A percentile compares a stretch with the other conserved stretches of the same genome.
These are phyloP conservation scores for Pythium aristosporum DNA, from an alignment of 352 stramenopile genomes.

Conservation along the genomic window DNA sequence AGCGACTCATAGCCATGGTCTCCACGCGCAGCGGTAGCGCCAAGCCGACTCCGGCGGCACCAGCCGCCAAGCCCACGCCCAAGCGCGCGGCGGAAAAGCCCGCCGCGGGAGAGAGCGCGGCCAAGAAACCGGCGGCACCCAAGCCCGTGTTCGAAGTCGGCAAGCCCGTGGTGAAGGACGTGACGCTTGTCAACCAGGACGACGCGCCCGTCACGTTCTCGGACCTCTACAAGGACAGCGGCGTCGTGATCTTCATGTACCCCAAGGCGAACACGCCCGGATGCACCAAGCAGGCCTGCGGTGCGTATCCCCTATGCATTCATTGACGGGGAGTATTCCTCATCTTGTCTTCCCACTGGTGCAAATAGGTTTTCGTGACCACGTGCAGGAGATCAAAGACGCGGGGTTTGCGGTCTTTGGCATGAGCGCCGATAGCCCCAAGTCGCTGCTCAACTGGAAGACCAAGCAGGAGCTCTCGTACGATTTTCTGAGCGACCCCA, in stretches of 20 bases:
- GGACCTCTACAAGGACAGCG: constrained; percentile 74
- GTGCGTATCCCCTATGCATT: constrained; percentile 26
- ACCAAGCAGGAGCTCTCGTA: constrained; percentile 74
- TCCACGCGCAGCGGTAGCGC: constrained; percentile 23
- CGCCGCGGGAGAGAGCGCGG: constrained; percentile 25
- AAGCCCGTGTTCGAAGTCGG: constrained; percentile 38
- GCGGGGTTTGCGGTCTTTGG: constrained; percentile 80
- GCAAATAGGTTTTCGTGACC: constrained; percentile 76
- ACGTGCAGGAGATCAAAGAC: constrained; percentile 80
- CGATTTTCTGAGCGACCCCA: constrained; percentile 79
- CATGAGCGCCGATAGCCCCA: constrained; percentile 74
- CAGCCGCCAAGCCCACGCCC: constrained; percentile 21
- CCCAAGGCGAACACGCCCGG: constrained; percentile 82
- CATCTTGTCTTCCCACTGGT: background rate
- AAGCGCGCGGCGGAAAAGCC: constrained; percentile 42
- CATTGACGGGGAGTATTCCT: background rate
- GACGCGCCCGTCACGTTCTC: constrained; percentile 49
- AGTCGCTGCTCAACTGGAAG: constrained; percentile 76
- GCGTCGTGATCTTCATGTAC: constrained; percentile 90
- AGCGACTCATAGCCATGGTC: constrained; percentile 14
- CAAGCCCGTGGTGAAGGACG: constrained; percentile 51
- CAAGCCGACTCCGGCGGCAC: constrained; percentile 21
- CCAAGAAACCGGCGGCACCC: constrained; percentile 44
- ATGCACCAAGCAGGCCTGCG: constrained; percentile 88
- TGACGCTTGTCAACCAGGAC: constrained; percentile 77